Conservation (phyloP, 768 basidiomycete genomes). For the Mycena alexandri region DNA sequence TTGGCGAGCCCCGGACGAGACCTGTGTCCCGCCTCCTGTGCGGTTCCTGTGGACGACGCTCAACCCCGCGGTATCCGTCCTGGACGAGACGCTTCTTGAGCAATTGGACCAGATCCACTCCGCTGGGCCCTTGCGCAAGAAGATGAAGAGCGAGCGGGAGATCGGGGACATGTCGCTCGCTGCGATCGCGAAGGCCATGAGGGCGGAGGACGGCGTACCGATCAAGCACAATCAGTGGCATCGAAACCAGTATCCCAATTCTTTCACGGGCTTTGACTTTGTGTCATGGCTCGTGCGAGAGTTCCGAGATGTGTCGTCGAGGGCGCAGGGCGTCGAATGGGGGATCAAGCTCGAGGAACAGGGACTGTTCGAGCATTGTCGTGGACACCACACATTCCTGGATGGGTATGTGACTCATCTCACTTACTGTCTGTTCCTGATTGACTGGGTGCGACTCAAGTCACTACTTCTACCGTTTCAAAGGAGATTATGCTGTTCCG, state of each 20-base stretch:
- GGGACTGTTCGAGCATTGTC: slow-evolving; percentile 89
- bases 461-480: slow-evolving; percentile 90
- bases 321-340: slow-evolving; percentile 85
- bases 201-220: slow-evolving; percentile 84
- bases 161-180: slow-evolving; percentile 73
- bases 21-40: slow-evolving; percentile 66
- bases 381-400: slow-evolving; percentile 83
- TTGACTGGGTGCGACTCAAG: slow-evolving; percentile 51
- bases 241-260: slow-evolving; percentile 75
- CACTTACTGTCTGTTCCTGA: background rate
- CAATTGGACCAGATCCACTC: slow-evolving; percentile 87
- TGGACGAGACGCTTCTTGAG: slow-evolving; percentile 83
- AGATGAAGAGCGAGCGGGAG: slow-evolving; percentile 83
- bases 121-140: slow-evolving; percentile 80
- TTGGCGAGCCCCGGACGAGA: slow-evolving; percentile 79
- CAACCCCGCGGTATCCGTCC: slow-evolving; percentile 81
- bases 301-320: slow-evolving; percentile 88
- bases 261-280: slow-evolving; percentile 91
- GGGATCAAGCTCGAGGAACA: slow-evolving; percentile 82
- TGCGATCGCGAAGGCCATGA: slow-evolving; percentile 85
- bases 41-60: slow-evolving; percentile 89
- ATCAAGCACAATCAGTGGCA: slow-evolving; percentile 93
- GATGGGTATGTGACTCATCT: slow-evolving; percentile 73
- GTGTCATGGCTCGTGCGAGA: slow-evolving; percentile 94
- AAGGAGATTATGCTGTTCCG: slow-evolving; percentile 79